Evolutionary conservation across 2,329 filamentous ascomycete genomes (phyloP), one percentile per base, ranked within the genome.

Genomic region (Emmonsiellopsis sp.): DNA sequence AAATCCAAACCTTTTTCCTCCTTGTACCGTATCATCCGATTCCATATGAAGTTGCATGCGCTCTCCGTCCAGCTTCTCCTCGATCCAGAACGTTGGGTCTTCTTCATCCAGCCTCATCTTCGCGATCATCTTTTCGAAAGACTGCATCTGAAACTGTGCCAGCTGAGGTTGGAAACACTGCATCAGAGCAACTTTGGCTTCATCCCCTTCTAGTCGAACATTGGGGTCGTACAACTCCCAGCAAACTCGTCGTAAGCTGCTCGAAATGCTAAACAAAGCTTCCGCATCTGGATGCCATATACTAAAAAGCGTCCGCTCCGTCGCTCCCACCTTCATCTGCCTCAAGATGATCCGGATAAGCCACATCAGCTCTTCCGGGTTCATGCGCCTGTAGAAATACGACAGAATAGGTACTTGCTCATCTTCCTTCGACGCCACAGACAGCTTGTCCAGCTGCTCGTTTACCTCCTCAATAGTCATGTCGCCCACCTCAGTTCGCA

Each of bases 51-150:
- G 78, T 68, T 98, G 93, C 85, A 98, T 96, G 31, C 93, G 82
- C 71, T 98, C 93, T 1, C 93, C 93, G 61, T 98, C 93, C 7
- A 98, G 76, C 69, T 98, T 98, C 71, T 98, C 93, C 68, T 98
- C 93, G 47, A 97, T 93, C 90, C 91, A 97, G 64, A 94, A 98
- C 7, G 86, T 82, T 0, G 79, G 75, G 51, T 94, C 84, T 0
- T 88, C 83, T 27, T 85, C 80, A 0, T 82, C 85, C 0, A 79
- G 76, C 2, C 82, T 80, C 70, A 85, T 81, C 44, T 73, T 83
- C 14, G 82, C 75, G 1, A 94, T 82, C 80, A 94, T 88, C 64
- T 84, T 87, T 52, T 89, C 81, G 60, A 95, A 88, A 0, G 84
- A 83, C 36, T 87, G 81, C 77, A 87, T 87, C 67, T 96, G 89